A percentile compares a stretch with the other conserved stretches of the same genome.
phyloP scores from a whole-genome alignment of 2,329 filamentous ascomycete species.

The Hymenoscyphus occultus region DNA sequence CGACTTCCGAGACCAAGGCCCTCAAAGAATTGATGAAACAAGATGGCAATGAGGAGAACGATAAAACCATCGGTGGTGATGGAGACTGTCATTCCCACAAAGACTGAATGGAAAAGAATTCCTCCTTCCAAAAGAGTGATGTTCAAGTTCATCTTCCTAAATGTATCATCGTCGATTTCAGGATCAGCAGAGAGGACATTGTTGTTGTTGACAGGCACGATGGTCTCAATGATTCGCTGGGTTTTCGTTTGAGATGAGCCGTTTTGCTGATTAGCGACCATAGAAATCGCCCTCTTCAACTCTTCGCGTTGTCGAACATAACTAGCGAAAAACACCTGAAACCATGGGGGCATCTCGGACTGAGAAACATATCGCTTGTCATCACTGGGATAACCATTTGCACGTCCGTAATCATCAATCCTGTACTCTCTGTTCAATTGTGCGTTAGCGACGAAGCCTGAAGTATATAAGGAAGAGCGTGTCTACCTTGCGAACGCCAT shows the following conservation, averaged over 20 bases:
- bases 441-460: not conserved
- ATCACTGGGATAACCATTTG: not conserved
- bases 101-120: constrained; percentile 76
- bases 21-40: constrained; percentile 59
- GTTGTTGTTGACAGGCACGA: not conserved
- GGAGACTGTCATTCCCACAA: constrained; percentile 70
- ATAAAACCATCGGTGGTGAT: constrained; percentile 64
- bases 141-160: constrained; percentile 66
- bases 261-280: constrained; percentile 29
- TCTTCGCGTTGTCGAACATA: constrained; percentile 60
- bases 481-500: constrained; percentile 11
- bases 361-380: constrained; percentile 26
- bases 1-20: constrained; percentile 68
- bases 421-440: not conserved
- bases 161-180: constrained; percentile 41
- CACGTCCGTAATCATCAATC: constrained; percentile 7
- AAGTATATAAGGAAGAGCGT: not conserved
- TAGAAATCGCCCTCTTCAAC: constrained; percentile 53
- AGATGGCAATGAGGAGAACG: constrained; percentile 64
- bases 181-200: constrained; percentile 13
- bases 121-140: constrained; percentile 74
- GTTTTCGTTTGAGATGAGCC: constrained; percentile 2
- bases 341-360: constrained; percentile 58
- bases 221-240: not conserved
- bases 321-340: constrained; percentile 61